These are phyloP conservation scores for Solanum habrochaites DNA, from an alignment of 257 asterid species.

Conservation along the genomic window DNA sequence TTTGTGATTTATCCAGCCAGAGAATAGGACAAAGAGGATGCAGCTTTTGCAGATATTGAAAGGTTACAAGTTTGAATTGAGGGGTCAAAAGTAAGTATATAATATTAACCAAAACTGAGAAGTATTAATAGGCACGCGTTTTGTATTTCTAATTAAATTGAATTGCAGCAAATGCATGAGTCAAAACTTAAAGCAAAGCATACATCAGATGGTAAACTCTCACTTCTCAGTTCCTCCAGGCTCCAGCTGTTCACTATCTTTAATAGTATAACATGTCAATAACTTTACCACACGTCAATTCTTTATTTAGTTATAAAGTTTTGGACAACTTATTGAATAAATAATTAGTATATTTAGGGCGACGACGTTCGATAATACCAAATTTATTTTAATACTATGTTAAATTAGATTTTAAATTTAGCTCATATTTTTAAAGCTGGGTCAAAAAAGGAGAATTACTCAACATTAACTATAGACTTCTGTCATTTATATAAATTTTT, in stretches of 20 bases:
- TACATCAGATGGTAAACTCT: neutral
- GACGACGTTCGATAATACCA: fast-evolving
- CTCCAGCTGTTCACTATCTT: neutral
- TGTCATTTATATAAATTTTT: too few species aligned
- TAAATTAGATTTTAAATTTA: too few species aligned
- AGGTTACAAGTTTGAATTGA: neutral
- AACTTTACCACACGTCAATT: neutral
- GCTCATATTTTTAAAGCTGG: too few species aligned
- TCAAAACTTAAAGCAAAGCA: neutral
- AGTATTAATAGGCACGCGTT: neutral
- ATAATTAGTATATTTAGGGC: too few species aligned
- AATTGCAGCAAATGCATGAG: neutral
- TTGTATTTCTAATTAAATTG: neutral
- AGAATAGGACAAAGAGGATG: neutral
- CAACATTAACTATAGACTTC: too few species aligned
- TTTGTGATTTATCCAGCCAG: neutral
- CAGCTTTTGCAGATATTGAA: neutral
- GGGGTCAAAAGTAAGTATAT: neutral
- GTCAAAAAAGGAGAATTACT: too few species aligned
- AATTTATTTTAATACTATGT: too few species aligned
- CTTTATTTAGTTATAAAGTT: too few species aligned
- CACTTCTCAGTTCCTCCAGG: neutral
- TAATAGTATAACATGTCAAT: neutral
- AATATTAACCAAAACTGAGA: neutral
- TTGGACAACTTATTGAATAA: too few species aligned